Evolutionary conservation across 805 yeast species (phyloP), one percentile per base, ranked within the genome.

Genomic region (Starmerella ratchasimensis): DNA sequence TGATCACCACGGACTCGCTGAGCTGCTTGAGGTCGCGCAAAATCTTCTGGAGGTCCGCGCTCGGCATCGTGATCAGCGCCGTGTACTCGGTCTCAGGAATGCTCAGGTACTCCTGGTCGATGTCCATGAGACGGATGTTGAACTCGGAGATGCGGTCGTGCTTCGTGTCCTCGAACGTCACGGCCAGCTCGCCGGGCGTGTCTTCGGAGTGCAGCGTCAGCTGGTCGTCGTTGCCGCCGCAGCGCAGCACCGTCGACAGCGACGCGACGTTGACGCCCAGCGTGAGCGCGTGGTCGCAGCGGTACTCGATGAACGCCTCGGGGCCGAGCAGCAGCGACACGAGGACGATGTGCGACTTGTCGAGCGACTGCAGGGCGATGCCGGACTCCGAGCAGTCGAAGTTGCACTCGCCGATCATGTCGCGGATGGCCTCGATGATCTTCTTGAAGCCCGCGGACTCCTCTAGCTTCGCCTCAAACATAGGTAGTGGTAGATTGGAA

Each of bases 391-490:
- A 74, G 65, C 96, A 90, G 66, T 84, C 90, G 69, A 90, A 82
- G 69, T 90, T 90, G 67, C 96, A 90, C 52, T 86, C 71, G 54
- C 81, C 82, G 45, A 90, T 95, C 55, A 93, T 78, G 57, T 90
- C 98, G 58, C 83, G 81, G 59, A 88, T 80, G 41, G 97, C 76
- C 51, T 90, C 98, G 53, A 86, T 79, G 55, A 86, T 78, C 71
- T 80, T 84, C 64, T 90, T 90, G 58, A 90, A 73, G 48, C 84
- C 71, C 41, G 86, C 71, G 38, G 97, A 94, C 67, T 84, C 86
- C 53, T 80, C 88, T 51, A 90, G 81, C 67, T 84, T 86, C 50
- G 94, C 97, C 74, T 90, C 98, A 65, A 90, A 74, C 97, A 90
- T 90, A 48, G n/a, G n/a, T n/a, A n/a, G n/a, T n/a, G n/a, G n/a